Base-by-base conservation (phyloP, 2,329 filamentous ascomycete species). In the Keithomyces neogunnii region DNA sequence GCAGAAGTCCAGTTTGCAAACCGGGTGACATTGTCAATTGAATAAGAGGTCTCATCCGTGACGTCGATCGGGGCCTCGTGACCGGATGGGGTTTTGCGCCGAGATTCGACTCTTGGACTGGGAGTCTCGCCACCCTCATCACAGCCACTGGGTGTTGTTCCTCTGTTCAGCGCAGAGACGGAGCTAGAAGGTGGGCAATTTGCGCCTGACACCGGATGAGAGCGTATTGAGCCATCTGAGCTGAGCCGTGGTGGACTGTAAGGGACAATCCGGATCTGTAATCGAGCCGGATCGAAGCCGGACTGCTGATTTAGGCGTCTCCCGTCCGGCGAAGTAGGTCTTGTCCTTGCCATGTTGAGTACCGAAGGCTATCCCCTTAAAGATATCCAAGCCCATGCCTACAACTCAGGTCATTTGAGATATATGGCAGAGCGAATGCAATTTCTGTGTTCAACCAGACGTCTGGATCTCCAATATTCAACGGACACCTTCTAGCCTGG, bases 191-290 rank as follows among this genome's bases (percentile, higher is more conserved):
- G 26, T 30, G 48, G 29, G 28, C 13, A 36, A 52, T 60, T 59
- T 43, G 57, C 56, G 40, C 58, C 59, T 8, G 64, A 62, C 40
- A 55, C 53, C 7, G 60, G 56, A n/a, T 59, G 57, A 26, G 62
- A 60, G 29, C 56, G 54, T 31, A 55, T 32, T 5, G 65, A 63
- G 28, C 55, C 62, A 53, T 65, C 66, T 39, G 64, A 62, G 50
- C 60, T 64, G 47, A 70, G 55, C 39, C 66, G 63, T 46, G 67
- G 66, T 31, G 68, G 68, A 48, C 62, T 69, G 52, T 71, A 70
- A 10, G 68, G 67, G 33, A 71, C 68, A 13, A 70, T 51, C n/a
- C 68, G 65, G 43, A 71, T 69, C 51, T 65, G 62, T 4, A 65
- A 60, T 50, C 60, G 61, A 49, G 62, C 62, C 50, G 58, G 40